These are phyloP conservation scores for Neonectria faginata DNA, from an alignment of 2,329 filamentous ascomycete species.

Conservation along the genomic window DNA sequence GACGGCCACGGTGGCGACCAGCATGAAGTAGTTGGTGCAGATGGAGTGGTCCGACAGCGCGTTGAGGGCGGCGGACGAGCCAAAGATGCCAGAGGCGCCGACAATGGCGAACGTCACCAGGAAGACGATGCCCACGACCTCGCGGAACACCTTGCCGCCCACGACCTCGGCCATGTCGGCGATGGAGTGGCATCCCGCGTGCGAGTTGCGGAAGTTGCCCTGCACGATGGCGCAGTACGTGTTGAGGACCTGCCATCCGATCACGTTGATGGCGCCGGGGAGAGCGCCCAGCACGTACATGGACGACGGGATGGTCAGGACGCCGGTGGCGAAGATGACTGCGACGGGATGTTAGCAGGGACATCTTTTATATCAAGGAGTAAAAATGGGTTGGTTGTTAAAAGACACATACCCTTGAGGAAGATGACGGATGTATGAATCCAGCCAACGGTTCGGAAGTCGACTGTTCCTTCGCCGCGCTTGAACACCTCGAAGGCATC, in stretches of 20 bases:
- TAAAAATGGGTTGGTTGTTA: too few species aligned
- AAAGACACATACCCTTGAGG: constrained; percentile 50
- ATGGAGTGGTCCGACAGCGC: constrained; percentile 67
- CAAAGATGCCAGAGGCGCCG: constrained; percentile 68
- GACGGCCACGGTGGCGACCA: constrained; percentile 64
- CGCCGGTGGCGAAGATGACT: constrained; percentile 58
- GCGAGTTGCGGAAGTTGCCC: constrained; percentile 54
- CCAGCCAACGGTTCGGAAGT: constrained; percentile 63
- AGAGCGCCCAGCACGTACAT: constrained; percentile 58
- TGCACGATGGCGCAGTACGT: constrained; percentile 56
- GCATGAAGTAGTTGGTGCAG: constrained; percentile 69
- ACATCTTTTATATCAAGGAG: not conserved
- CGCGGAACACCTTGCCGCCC: constrained; percentile 62
- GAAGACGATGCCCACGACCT: constrained; percentile 67
- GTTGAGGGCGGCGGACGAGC: constrained; percentile 69
- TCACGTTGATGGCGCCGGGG: constrained; percentile 56
- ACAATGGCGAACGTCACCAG: constrained; percentile 68
- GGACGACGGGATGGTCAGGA: constrained; percentile 56
- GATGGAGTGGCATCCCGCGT: constrained; percentile 54
- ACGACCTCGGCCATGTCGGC: constrained; percentile 65
- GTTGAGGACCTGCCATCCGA: constrained; percentile 56
- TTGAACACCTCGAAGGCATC: constrained; percentile 59
- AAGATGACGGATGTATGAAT: constrained; percentile 61
- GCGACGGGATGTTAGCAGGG: not conserved
- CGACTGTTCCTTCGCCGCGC: constrained; percentile 55